Evolutionary conservation across 352 stramenopile genomes (phyloP).

Genomic region (Phytophthora tubulina): DNA sequence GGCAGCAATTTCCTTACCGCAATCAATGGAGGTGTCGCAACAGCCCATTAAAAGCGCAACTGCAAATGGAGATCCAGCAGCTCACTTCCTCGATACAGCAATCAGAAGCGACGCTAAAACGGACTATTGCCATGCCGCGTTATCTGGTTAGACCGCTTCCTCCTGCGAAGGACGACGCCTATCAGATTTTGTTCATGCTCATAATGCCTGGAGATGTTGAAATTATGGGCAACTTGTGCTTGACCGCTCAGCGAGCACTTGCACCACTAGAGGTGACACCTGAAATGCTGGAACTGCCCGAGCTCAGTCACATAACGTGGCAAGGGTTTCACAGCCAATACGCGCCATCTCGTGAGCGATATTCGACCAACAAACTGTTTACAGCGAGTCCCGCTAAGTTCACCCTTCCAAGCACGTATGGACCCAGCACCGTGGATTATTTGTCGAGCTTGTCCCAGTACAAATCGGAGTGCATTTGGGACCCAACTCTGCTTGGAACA

Average conservation of each 20-base stretch:
- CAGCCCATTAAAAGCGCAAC: not conserved
- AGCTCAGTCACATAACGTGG: slow-evolving; percentile 30
- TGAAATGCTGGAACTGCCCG: slow-evolving; percentile 18
- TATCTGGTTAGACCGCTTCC: slow-evolving; percentile 51
- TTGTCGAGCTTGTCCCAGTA: slow-evolving; percentile 23
- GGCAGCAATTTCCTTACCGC: not conserved
- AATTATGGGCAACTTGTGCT: slow-evolving; percentile 48
- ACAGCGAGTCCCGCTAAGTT: not conserved
- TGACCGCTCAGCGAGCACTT: slow-evolving; percentile 48
- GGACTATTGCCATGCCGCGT: slow-evolving; percentile 31
- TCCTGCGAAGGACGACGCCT: slow-evolving; percentile 18
- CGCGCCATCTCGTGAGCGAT: not conserved
- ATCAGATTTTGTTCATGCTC: slow-evolving; percentile 59
- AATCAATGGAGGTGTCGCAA: not conserved
- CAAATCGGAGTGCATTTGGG: slow-evolving; percentile 46
- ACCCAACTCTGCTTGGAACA: slow-evolving; percentile 31
- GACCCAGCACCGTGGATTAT: not conserved
- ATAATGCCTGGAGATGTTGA: slow-evolving; percentile 49
- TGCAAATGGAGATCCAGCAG: not conserved
- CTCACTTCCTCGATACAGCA: not conserved
- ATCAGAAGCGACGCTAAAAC: not conserved
- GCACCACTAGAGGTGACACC: slow-evolving; percentile 5
- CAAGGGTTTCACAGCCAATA: slow-evolving; percentile 24
- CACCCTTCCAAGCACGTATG: not conserved
- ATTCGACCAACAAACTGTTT: not conserved